phyloP scores from a whole-genome alignment of 176 grass and related monocot genomes.

The Raddia guianensis region DNA sequence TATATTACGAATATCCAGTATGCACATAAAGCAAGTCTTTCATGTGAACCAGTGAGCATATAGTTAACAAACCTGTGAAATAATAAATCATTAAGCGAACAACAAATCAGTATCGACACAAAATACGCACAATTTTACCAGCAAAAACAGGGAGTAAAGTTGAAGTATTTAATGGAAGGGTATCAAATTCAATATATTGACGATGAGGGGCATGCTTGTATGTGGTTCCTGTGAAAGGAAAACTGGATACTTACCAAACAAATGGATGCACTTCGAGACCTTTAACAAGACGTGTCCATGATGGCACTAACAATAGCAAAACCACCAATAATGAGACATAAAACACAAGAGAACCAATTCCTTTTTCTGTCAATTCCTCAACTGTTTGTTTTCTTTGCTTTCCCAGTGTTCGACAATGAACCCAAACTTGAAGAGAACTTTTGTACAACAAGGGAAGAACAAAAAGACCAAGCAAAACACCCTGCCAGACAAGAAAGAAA shows the following conservation, averaged over 20 bases:
- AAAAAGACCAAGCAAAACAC: constrained; percentile 78
- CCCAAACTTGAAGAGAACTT: constrained; percentile 52
- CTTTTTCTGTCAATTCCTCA: constrained; percentile 32
- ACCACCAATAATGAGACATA: constrained; percentile 56
- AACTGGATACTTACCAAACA: constrained; percentile 61
- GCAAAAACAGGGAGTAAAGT: not conserved
- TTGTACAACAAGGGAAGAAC: constrained; percentile 79
- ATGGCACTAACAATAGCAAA: constrained; percentile 67
- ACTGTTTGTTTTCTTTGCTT: constrained; percentile 41
- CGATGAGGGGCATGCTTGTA: not conserved
- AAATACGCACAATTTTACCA: not conserved
- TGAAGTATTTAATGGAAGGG: not conserved
- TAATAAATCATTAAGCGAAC: constrained; percentile 32
- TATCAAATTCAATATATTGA: not conserved
- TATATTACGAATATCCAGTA: constrained; percentile 95
- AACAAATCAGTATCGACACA: not conserved
- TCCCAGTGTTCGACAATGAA: constrained; percentile 44
- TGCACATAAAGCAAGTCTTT: constrained; percentile 70
- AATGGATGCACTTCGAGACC: constrained; percentile 72
- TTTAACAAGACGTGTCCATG: constrained; percentile 71
- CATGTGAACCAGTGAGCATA: constrained; percentile 63
- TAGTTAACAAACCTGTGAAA: constrained; percentile 79
- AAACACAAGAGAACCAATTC: constrained; percentile 62
- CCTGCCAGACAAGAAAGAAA: constrained; percentile 49
- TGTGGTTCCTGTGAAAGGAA: not conserved